Evolutionary conservation across 2,329 filamentous ascomycete genomes (phyloP), one percentile per base, ranked within the genome.

Genomic region (Thielaviopsis populi): DNA sequence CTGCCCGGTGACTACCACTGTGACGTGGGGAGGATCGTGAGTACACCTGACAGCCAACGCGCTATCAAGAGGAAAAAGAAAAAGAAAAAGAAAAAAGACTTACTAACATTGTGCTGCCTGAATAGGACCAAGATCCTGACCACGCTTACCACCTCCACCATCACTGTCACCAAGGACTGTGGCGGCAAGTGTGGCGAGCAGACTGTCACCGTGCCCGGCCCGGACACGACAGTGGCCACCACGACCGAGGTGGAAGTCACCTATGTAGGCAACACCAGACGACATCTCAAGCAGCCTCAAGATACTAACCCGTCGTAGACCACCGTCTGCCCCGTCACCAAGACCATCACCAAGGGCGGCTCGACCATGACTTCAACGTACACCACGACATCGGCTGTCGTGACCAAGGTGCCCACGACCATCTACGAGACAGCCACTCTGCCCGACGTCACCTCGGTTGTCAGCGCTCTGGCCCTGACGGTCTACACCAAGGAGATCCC

Each of bases 1-100:
- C 40, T 68, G 66, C 24, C 58, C 67, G 19, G 68, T 66, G 2
- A 73, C 67, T 0, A 67, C 68, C 60, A 72, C 67, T 15, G 65
- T 68, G 22, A 71, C 65, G 13, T 67, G 68, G 68, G 69, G 70
- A n/a, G 67, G 67, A 11, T 46, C 40, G 63, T 65, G 46, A 65
- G 63, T 65, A 22, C 24, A 33, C 27, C 7, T 22, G 11, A 17
- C 1, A 13, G 15, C 27, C 3, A 30, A 24, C 27, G 30, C 8
- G 11, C 10, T 13, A 2, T 37, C 46, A 2, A 15, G 46, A 46
- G 46, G 43, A 11, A 50, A 41, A n/a, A 17, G 17, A 27, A 30
- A 46, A 59, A 13, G 22, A 33, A 11, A 50, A 41, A n/a, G 10
- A 13, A 27, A 37, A 48, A 50, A 15, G 24, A 40, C 37, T 59